These are phyloP conservation scores for Millerago galiae DNA, from an alignment of 805 yeast species.

Conservation along the genomic window DNA sequence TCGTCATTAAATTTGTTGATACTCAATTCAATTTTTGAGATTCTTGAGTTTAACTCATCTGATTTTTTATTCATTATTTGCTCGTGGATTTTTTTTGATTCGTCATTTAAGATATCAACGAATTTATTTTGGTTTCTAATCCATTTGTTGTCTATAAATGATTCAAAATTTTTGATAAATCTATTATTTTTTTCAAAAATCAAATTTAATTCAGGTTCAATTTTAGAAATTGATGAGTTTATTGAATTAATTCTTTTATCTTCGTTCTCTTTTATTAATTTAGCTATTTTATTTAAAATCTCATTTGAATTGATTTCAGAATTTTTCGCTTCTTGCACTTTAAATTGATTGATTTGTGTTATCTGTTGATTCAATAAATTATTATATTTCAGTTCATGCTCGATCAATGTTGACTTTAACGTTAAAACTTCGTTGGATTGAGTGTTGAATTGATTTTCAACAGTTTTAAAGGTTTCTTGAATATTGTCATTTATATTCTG, in stretches of 20 bases:
- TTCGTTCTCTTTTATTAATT: conserved; percentile 10
- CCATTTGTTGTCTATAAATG: conserved; percentile 14
- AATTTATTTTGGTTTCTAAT: conserved; percentile 11
- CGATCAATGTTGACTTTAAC: conserved; percentile 9
- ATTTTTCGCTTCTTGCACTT: not conserved
- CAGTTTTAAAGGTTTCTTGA: conserved; percentile 6
- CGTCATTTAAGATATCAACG: conserved; percentile 2
- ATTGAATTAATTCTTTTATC: conserved; percentile 4
- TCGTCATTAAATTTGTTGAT: conserved; percentile 9
- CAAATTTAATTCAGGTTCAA: conserved; percentile 9
- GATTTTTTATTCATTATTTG: conserved; percentile 12
- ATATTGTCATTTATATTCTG: not conserved
- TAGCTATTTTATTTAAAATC: conserved; percentile 9
- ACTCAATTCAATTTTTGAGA: conserved; percentile 6
- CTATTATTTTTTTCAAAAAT: conserved; percentile 10
- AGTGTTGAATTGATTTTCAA: conserved; percentile 12
- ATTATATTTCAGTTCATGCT: conserved; percentile 13
- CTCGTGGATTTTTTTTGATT: not conserved
- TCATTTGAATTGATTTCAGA: conserved; percentile 5
- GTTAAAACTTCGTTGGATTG: conserved; percentile 16
- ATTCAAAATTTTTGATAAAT: conserved; percentile 11
- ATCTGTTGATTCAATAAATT: conserved; percentile 7
- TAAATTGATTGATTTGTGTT: conserved; percentile 3
- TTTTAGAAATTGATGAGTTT: not conserved
- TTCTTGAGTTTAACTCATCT: conserved; percentile 15